Conservation (phyloP, 2,329 filamentous ascomycete genomes). For the Emmonsiellopsis sp. region DNA sequence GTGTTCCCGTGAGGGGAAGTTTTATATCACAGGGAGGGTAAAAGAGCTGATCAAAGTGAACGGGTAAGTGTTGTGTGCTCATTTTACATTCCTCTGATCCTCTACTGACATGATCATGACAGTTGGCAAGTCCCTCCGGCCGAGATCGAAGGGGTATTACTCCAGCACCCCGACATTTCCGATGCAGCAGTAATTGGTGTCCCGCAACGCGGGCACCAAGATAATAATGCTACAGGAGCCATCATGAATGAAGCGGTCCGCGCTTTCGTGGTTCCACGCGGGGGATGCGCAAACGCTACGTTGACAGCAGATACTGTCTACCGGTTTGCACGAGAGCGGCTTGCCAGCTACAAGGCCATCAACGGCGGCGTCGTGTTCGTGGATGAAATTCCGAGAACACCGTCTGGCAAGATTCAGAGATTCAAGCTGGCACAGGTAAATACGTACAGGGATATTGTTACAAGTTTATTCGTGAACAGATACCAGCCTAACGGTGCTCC, state of each 20-base stretch:
- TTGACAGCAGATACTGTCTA: conserved; percentile 35
- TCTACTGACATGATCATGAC: neutral
- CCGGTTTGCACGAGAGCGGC: conserved; percentile 26
- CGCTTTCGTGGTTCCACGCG: conserved; percentile 36
- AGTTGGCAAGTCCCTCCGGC: conserved; percentile 43
- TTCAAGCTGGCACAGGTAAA: conserved; percentile 32
- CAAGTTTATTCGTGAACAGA: conserved; percentile 17
- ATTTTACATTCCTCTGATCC: neutral
- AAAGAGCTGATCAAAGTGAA: conserved; percentile 47
- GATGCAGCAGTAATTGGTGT: conserved; percentile 42
- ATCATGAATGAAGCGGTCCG: conserved; percentile 29
- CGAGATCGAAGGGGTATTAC: conserved; percentile 40
- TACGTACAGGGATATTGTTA: conserved; percentile 27
- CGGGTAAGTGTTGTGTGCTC: conserved; percentile 27
- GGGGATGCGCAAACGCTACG: conserved; percentile 9
- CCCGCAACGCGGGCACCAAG: conserved; percentile 11
- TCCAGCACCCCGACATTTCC: conserved; percentile 37
- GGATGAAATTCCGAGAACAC: conserved; percentile 39
- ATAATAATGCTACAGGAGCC: neutral
- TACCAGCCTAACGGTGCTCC: no score
- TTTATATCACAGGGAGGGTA: conserved; percentile 45
- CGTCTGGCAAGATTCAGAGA: conserved; percentile 42
- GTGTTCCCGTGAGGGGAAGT: conserved; percentile 34
- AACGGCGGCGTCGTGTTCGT: conserved; percentile 41
- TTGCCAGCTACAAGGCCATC: conserved; percentile 41